Evolutionary conservation across 768 basidiomycete genomes (phyloP).

Genomic region (Tubosaeta sp.): DNA sequence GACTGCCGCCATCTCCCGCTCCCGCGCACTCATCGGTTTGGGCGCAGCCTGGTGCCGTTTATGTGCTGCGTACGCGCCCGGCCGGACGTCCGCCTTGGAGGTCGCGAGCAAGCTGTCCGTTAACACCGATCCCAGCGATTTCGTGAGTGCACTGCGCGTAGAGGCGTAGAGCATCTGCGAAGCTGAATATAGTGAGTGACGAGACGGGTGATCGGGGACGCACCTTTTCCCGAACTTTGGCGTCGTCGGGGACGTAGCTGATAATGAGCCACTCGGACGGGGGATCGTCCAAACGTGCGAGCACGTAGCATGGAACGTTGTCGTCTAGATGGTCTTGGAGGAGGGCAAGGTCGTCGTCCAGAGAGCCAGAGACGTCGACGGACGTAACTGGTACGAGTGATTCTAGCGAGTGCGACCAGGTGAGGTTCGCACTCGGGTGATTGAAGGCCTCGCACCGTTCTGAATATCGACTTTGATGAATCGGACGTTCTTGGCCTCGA

Average conservation of each 20-base stretch:
- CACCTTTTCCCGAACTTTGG: conserved; percentile 81
- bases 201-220: background rate
- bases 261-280: conserved; percentile 67
- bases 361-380: conserved; percentile 43
- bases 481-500: conserved; percentile 47
- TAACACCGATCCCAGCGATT: conserved; percentile 72
- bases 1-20: conserved; percentile 78
- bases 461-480: conserved; percentile 76
- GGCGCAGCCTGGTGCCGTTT: conserved; percentile 68
- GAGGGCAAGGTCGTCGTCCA: conserved; percentile 57
- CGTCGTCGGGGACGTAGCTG: conserved; percentile 78
- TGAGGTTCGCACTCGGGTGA: conserved; percentile 21
- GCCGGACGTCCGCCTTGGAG: conserved; percentile 58
- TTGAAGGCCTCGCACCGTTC: conserved; percentile 51
- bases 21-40: conserved; percentile 76
- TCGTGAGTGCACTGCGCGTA: conserved; percentile 63
- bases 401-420: conserved; percentile 41
- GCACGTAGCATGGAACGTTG: conserved; percentile 68
- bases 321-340: conserved; percentile 59
- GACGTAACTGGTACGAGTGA: conserved; percentile 59
- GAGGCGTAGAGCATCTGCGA: conserved; percentile 86
- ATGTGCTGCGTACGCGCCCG: conserved; percentile 71
- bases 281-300: conserved; percentile 59
- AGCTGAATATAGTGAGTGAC: background rate
- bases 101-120: conserved; percentile 77